Conservation (phyloP, 176 grass and related monocot genomes). For the Elaeis guineensis region DNA sequence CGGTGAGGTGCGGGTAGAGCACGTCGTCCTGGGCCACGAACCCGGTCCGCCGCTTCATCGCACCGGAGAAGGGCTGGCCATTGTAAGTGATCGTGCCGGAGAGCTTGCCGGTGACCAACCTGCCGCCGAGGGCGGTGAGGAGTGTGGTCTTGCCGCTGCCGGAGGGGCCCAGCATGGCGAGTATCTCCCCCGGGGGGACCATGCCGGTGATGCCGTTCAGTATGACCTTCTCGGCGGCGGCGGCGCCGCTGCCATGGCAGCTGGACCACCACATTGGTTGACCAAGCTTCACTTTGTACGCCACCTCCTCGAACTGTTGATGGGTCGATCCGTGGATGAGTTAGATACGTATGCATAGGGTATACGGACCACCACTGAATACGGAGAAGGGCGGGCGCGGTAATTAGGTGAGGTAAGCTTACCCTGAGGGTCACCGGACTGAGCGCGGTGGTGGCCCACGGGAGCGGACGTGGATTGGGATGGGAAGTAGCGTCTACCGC, state of each 20-base stretch:
- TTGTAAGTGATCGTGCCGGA: slow-evolving; percentile 35
- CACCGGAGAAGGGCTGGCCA: slow-evolving; percentile 24
- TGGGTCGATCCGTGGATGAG: too few species aligned
- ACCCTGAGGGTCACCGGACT: slow-evolving; percentile 80
- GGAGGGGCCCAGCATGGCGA: slow-evolving; percentile 40
- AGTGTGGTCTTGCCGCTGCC: slow-evolving; percentile 50
- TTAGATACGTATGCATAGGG: too few species aligned
- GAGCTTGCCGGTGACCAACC: slow-evolving; percentile 11
- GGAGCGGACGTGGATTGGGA: slow-evolving; percentile 15
- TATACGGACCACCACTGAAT: too few species aligned
- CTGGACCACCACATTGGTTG: neutral
- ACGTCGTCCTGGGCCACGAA: slow-evolving; percentile 49
- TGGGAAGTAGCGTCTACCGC: slow-evolving; percentile 1
- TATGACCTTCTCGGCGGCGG: slow-evolving; percentile 10
- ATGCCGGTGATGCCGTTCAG: slow-evolving; percentile 32
- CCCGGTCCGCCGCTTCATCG: slow-evolving; percentile 30
- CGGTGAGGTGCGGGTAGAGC: slow-evolving; percentile 40
- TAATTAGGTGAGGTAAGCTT: too few species aligned
- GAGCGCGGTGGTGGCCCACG: slow-evolving; percentile 20
- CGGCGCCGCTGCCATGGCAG: too few species aligned
- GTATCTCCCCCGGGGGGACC: slow-evolving; percentile 37
- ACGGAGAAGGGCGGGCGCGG: too few species aligned
- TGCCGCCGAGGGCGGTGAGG: slow-evolving; percentile 32
- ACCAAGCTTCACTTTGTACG: slow-evolving; percentile 26
- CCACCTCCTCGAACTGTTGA: slow-evolving; percentile 32